A percentile compares a stretch with the other conserved stretches of the same genome.
These are phyloP conservation scores for Mortierella claussenii DNA, from an alignment of 192 early-diverging fungal genomes.

Conservation along the genomic window DNA sequence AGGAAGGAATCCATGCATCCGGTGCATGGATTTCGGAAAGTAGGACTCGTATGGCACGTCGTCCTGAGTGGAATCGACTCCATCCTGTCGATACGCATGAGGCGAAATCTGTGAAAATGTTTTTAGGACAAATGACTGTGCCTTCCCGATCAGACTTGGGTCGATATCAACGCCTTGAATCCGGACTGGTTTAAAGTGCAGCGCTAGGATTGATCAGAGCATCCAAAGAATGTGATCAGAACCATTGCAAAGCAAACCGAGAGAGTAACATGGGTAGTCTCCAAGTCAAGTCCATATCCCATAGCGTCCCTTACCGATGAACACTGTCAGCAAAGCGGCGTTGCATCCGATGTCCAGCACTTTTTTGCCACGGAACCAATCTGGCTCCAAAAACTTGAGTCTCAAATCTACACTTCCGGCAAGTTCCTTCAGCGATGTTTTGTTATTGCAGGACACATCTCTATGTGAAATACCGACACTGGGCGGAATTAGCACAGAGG, in stretches of 20 bases:
- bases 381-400: constrained; percentile 59
- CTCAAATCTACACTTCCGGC: constrained; percentile 64
- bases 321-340: constrained; percentile 68
- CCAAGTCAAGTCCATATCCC: too few species aligned
- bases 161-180: constrained; percentile 85
- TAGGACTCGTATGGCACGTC: constrained; percentile 25
- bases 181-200: constrained; percentile 57
- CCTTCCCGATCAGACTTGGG: constrained; percentile 67
- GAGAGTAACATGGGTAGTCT: too few species aligned
- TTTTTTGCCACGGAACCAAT: constrained; percentile 61
- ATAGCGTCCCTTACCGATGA: constrained; percentile 64
- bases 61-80: background rate
- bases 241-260: background rate
- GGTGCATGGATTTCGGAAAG: constrained; percentile 23
- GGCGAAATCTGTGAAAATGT: constrained; percentile 54
- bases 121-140: constrained; percentile 55
- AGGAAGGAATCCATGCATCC: constrained; percentile 25
- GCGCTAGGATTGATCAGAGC: constrained; percentile 52
- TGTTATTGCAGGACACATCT: too few species aligned
- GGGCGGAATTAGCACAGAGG: constrained; percentile 5
- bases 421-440: constrained; percentile 15
- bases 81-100: constrained; percentile 17
- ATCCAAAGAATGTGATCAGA: constrained; percentile 1
- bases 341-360: constrained; percentile 89
- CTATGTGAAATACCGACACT: too few species aligned